Evolutionary conservation across 148 eudicot species (phyloP).

Genomic region (Silene latifolia): DNA sequence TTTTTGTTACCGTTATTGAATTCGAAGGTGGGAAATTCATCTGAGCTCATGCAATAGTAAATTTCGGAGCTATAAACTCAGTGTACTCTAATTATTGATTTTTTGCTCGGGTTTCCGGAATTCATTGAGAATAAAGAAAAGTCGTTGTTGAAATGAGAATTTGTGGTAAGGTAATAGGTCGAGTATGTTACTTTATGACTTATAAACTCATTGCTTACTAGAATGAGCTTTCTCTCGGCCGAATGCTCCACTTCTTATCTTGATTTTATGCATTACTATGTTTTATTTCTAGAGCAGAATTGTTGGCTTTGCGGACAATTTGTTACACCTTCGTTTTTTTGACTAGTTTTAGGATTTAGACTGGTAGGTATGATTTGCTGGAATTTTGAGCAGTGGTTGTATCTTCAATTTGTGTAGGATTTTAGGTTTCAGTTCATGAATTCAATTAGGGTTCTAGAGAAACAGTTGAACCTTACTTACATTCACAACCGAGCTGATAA

Average conservation of each 20-base stretch:
- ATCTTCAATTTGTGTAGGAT: constrained; percentile 40
- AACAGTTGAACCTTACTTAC: constrained; percentile 75
- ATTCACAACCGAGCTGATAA: constrained; percentile 56
- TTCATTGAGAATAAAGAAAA: background rate
- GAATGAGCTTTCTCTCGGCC: background rate
- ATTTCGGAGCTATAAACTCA: no score
- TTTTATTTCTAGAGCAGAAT: no score
- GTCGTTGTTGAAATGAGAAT: background rate
- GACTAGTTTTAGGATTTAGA: background rate
- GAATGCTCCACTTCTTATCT: background rate
- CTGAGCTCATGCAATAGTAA: no score
- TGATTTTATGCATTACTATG: background rate
- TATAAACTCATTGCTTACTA: background rate
- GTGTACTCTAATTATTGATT: no score
- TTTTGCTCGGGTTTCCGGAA: background rate
- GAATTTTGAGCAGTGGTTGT: constrained; percentile 2
- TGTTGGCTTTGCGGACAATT: no score
- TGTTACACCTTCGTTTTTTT: background rate
- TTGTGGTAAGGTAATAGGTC: background rate
- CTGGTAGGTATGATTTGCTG: background rate
- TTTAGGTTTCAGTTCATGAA: constrained; percentile 87
- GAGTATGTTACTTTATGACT: background rate
- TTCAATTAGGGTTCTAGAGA: constrained; percentile 59
- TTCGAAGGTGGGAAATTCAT: no score
- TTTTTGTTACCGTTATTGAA: no score